Evolutionary conservation across 2,329 filamentous ascomycete species (phyloP), one percentile per base, ranked within the genome.

Genomic region (Cytospora paraplurivora): DNA sequence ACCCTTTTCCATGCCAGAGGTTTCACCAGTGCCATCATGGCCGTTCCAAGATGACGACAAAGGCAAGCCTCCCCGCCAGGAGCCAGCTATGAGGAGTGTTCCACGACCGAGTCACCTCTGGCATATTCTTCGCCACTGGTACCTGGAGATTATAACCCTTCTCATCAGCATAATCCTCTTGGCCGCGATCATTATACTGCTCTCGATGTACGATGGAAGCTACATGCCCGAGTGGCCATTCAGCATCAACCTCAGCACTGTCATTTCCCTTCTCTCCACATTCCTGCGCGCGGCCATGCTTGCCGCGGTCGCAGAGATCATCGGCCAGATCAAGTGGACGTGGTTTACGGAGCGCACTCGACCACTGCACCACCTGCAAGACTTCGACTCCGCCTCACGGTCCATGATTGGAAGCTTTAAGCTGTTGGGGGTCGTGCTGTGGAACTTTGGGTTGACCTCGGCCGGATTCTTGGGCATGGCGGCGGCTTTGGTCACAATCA

Each of bases 261-360:
- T 66, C 35, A 63, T 70, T 32, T 66, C 68, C 38, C 62, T 69
- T 11, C 60, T 70, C 27, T 60, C 57, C n/a, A 66, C 64, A 1
- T 64, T 66, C 17, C 55, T 66, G 21, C 66, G 69, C 4, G 67
- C 71, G n/a, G 63, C 69, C 7, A 68, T 75, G 56, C 67, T 72
- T 0, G 68, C 71, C 37, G 68, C 68, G 11, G 67, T 72, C 10
- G 69, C 72, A 0, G 71, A 72, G 62, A 68, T 74, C 47, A 71
- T 75, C 55, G 70, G 71, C 35, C 73, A 75, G 62, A 65, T 69
- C 55, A 74, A 75, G 44, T 75, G 73, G 73, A 63, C 60, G 1
- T 74, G 73, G 72, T 74, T 74, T 56, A 65, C 71, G 15, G 64
- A 70, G 41, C 66, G 67, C 4, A 66, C 66, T 2, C 69, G 71